Evolutionary conservation across 352 stramenopile genomes (phyloP), one percentile per base, ranked within the genome.

Genomic region (Phytophthora fragariae): DNA sequence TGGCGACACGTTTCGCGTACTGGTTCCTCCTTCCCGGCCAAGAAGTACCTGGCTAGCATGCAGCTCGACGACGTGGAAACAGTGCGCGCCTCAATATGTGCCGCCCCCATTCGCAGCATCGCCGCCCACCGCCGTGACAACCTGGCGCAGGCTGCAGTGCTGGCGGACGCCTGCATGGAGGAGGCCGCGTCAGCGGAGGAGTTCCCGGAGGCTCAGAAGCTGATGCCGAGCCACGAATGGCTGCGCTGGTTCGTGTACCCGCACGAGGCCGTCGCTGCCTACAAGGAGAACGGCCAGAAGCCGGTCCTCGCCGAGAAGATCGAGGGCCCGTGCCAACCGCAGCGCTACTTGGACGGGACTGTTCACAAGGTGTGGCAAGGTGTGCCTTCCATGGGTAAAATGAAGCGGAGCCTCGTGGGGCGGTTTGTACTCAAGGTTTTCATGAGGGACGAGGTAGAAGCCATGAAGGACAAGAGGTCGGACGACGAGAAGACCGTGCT

Each of bases 1-100:
- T 98, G 92, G 91, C 80, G 87, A 58, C 92, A 98, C 72, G 54
- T 79, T 47, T 81, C 70, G 37, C 66, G 74, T 11, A 56, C 62
- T n/a, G 58, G 67, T 0, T 49, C 47, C 29, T 37, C 52, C 9
- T 78, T 76, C 47, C 65, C 53, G 31, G 21, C 62, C 19, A 73
- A 76, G 49, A 81, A 81, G 52, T 70, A 57, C 50, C 54, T 81
- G 15, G 37, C 65, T 3, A 78, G 55, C 19, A 76, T 81, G 74
- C 74, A 78, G 65, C 63, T 81, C 5, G 65, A 76, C 47, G 70
- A 78, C 31, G 39, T 68, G 17, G 66, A 79, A 24, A 71, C 62
- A 4, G 57, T 70, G 41, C 70, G 61, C 9, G 62, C 70, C n/a
- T 79, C 66, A 0, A 55, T 76, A 24, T 71, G 70, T 49, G 52